Conservation (phyloP, 805 yeast genomes). For the Priceomyces carsonii region DNA sequence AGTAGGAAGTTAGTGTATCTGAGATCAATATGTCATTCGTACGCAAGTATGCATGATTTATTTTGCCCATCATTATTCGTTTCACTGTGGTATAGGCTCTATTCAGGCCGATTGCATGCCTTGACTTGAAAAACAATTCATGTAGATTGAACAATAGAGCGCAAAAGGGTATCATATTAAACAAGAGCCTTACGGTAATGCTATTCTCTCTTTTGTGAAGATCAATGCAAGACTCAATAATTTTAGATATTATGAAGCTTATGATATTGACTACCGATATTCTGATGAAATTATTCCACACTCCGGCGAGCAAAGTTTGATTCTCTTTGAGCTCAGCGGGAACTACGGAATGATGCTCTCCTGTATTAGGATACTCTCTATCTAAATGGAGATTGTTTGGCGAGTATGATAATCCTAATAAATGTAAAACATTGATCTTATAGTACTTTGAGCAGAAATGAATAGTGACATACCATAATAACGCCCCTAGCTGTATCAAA, state of each 20-base stretch:
- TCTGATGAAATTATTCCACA: conserved; percentile 31
- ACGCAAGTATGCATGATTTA: conserved; percentile 56
- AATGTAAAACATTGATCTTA: conserved; percentile 47
- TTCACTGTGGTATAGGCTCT: conserved; percentile 50
- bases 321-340: conserved; percentile 34
- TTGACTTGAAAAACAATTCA: conserved; percentile 16
- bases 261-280: conserved; percentile 22
- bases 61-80: conserved; percentile 58
- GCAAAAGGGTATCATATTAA: conserved; percentile 10
- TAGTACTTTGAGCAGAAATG: conserved; percentile 32
- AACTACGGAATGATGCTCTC: conserved; percentile 32
- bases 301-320: conserved; percentile 29
- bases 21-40: conserved; percentile 80
- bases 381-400: conserved; percentile 35
- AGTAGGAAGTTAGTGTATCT: conserved; percentile 82
- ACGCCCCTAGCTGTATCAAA: conserved; percentile 49
- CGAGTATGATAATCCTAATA: conserved; percentile 43
- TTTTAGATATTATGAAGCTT: conserved; percentile 23
- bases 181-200: conserved; percentile 1
- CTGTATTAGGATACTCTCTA: conserved; percentile 19
- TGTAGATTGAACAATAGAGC: conserved; percentile 9
- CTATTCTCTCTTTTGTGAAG: conserved; percentile 12
- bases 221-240: conserved; percentile 9
- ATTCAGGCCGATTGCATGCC: conserved; percentile 30
- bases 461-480: conserved; percentile 55